Conservation (phyloP, 116 monocot genomes). For the Zostera marina region DNA sequence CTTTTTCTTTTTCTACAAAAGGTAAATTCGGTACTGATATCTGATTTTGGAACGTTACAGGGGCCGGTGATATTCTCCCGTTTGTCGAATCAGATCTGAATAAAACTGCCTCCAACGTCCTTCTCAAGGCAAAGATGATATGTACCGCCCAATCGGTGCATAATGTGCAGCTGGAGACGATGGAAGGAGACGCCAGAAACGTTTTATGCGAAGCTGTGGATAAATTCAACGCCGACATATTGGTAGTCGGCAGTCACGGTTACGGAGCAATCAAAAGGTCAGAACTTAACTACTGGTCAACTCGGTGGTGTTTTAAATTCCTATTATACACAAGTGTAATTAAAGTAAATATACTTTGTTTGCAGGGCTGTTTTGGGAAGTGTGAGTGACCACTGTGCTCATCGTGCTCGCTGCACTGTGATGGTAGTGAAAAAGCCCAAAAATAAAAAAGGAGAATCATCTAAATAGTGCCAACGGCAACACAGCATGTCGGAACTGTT, state of each 20-base stretch:
- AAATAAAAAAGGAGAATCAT: slow-evolving; percentile 7
- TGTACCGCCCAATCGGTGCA: slow-evolving; percentile 23
- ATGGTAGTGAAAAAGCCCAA: slow-evolving; percentile 21
- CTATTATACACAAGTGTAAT: too few species aligned
- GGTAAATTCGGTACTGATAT: not conserved
- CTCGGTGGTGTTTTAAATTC: too few species aligned
- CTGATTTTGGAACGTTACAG: slow-evolving; percentile 13
- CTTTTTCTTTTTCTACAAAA: too few species aligned
- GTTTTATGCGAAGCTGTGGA: slow-evolving; percentile 19
- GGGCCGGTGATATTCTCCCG: slow-evolving; percentile 43
- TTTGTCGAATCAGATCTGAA: slow-evolving; percentile 55
- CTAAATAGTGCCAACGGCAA: too few species aligned
- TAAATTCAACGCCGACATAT: slow-evolving; percentile 9
- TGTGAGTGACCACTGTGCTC: slow-evolving; percentile 20
- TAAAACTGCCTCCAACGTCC: slow-evolving; percentile 25
- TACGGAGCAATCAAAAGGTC: slow-evolving; percentile 1
- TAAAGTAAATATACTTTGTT: not conserved
- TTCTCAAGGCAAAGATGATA: slow-evolving; percentile 38
- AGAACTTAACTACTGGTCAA: too few species aligned
- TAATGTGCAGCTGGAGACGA: slow-evolving; percentile 6
- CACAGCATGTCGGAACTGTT: too few species aligned
- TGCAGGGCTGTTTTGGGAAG: slow-evolving; percentile 22
- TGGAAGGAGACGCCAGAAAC: slow-evolving; percentile 13
- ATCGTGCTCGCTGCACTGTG: slow-evolving; percentile 20
- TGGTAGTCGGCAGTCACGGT: slow-evolving; percentile 16